A percentile compares a stretch with the other conserved stretches of the same genome.
Conservation (phyloP, 164 flowering plant genomes). For the Magnolia changhungtana region DNA sequence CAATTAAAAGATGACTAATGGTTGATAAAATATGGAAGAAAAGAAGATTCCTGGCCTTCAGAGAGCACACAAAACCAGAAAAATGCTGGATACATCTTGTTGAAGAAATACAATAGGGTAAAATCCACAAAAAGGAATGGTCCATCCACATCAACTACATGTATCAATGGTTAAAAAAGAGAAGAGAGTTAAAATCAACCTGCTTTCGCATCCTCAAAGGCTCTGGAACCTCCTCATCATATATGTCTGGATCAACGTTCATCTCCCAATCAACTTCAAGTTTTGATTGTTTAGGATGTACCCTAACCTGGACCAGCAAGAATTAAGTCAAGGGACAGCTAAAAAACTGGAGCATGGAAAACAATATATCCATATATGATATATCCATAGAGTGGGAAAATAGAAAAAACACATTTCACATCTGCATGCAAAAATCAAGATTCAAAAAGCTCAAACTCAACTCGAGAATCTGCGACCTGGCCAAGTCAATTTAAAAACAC, state of each 20-base stretch:
- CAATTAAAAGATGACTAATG: too few species aligned
- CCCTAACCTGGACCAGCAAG: conserved; percentile 47
- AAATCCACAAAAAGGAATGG: neutral
- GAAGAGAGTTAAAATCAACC: conserved; percentile 23
- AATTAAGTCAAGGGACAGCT: neutral
- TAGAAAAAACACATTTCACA: neutral
- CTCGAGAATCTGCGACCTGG: neutral
- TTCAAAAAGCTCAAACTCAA: neutral
- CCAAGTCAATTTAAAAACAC: neutral
- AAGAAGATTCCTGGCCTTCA: neutral
- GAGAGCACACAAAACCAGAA: neutral
- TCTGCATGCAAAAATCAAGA: neutral
- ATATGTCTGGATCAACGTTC: conserved; percentile 31
- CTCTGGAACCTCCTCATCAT: conserved; percentile 23
- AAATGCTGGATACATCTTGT: neutral
- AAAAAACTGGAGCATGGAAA: neutral
- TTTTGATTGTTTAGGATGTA: conserved; percentile 48
- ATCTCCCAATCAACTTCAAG: conserved; percentile 66
- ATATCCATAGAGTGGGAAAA: neutral
- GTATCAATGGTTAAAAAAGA: neutral
- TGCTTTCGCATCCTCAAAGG: conserved; percentile 43
- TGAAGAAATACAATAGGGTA: too few species aligned
- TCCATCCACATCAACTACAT: neutral
- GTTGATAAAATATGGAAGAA: too few species aligned
- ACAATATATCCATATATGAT: neutral